These are phyloP conservation scores for Raffaelea deltoideospora DNA, from an alignment of 2,329 filamentous ascomycete species.

Conservation along the genomic window DNA sequence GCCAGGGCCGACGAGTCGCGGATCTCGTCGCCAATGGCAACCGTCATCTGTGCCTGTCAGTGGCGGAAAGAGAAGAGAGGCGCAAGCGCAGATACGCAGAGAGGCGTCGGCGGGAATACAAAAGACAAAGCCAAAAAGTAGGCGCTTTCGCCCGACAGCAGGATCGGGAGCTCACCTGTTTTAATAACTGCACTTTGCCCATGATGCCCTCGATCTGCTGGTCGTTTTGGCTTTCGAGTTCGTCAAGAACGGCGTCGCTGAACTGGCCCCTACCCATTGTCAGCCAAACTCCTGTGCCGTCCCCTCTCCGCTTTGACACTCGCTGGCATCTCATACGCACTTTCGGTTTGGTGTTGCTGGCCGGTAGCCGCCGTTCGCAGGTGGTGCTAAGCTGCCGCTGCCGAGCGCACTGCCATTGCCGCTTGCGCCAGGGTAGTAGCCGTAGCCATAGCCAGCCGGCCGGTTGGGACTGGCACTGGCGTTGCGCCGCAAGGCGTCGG, in stretches of 20 bases:
- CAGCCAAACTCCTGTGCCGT: neutral
- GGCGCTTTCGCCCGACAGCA: too few species aligned
- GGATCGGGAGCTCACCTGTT: slow-evolving; percentile 69
- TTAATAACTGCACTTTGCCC: slow-evolving; percentile 77
- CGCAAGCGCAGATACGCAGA: neutral
- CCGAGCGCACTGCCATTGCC: slow-evolving; percentile 19
- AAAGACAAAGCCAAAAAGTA: neutral
- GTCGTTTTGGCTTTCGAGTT: slow-evolving; percentile 93
- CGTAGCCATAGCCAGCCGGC: slow-evolving; percentile 25
- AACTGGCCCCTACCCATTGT: slow-evolving; percentile 63
- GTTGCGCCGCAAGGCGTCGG: slow-evolving; percentile 24
- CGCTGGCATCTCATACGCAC: slow-evolving; percentile 23
- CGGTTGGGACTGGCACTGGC: slow-evolving; percentile 30
- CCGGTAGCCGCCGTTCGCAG: slow-evolving; percentile 32
- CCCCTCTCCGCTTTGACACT: neutral
- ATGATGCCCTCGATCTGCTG: slow-evolving; percentile 78
- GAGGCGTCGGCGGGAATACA: neutral
- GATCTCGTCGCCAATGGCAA: slow-evolving; percentile 91
- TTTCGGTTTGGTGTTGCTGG: slow-evolving; percentile 57
- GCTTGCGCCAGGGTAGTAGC: slow-evolving; percentile 33
- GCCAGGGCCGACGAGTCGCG: slow-evolving; percentile 75
- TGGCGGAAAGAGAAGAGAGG: neutral
- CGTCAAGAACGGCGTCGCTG: slow-evolving; percentile 77
- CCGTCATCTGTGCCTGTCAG: slow-evolving; percentile 49
- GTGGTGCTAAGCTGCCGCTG: too few species aligned